Evolutionary conservation across 768 basidiomycete species (phyloP).

Genomic region (Suillus bovinus): DNA sequence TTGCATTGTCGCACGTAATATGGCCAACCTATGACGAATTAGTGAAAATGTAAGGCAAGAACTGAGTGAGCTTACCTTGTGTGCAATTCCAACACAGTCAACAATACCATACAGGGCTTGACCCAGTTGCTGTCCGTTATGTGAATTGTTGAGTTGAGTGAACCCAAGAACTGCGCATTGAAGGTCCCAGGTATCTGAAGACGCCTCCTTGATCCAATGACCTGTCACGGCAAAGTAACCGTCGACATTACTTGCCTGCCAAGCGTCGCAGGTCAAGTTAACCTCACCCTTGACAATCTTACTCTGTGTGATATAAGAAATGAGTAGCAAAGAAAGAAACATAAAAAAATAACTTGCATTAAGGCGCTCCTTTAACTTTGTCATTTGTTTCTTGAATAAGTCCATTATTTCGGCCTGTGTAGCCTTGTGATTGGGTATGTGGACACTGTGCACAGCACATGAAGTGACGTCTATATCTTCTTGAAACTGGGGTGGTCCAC

Average conservation of each 20-base stretch:
- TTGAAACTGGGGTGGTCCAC: too few relatives aligned
- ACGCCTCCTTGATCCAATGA: slow-evolving; percentile 38
- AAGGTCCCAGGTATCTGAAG: slow-evolving; percentile 27
- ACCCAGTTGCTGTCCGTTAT: slow-evolving; percentile 36
- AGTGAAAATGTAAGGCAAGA: too few relatives aligned
- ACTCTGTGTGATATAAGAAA: slow-evolving; percentile 28
- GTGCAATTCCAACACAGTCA: too few relatives aligned
- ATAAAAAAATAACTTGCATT: too few relatives aligned
- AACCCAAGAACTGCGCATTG: slow-evolving; percentile 37
- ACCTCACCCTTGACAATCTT: slow-evolving; percentile 16
- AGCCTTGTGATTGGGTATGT: too few relatives aligned
- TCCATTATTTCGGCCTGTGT: too few relatives aligned
- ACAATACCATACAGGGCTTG: slow-evolving; percentile 30
- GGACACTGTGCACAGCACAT: too few relatives aligned
- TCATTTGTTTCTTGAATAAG: too few relatives aligned
- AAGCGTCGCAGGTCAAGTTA: slow-evolving; percentile 40
- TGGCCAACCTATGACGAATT: slow-evolving; percentile 39
- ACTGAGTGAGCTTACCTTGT: too few relatives aligned
- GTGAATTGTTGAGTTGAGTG: slow-evolving; percentile 37
- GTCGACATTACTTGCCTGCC: slow-evolving; percentile 40
- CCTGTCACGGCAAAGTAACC: slow-evolving; percentile 41
- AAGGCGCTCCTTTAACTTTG: too few relatives aligned
- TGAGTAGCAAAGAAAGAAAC: slow-evolving; percentile 31
- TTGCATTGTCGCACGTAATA: slow-evolving; percentile 40
- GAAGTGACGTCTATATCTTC: too few relatives aligned